Base-by-base conservation (phyloP, 179 eudicot species). In the Nepenthes alata region DNA sequence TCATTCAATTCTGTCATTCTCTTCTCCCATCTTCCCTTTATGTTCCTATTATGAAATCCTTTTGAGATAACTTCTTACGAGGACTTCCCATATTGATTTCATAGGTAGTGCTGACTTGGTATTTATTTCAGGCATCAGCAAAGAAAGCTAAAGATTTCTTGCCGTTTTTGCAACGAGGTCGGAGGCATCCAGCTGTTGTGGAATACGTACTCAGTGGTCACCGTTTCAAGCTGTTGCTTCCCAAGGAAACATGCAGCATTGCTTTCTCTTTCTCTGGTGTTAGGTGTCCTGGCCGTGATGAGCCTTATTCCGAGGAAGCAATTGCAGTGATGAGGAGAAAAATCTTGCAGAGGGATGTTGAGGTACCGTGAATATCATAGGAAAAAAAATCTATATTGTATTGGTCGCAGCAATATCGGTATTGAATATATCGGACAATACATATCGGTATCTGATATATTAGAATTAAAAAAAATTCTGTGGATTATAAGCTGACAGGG, bases 171-270 rank as follows among this genome's bases (percentile, higher is more conserved):
- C 88, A 82, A 76, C 57, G 91, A 35, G 84, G 74, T 67, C 77
- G 81, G 75, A 82, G 93, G 74, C 76, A 87, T 70, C 69, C 83
- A 60, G 99, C 97, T 55, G 69, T 91, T 61, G 97, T 90, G 59
- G 99, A 94, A 58, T 91, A 94, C 73, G 95, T 94, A 25, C 80
- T 94, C 60, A 94, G 97, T 51, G 99, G 99, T 34, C 99, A 94
- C 74, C 74, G 99, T 59, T 94, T 80, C 77, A 94, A 94, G 64
- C 66, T 94, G 38, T 68, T 78, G 6, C 67, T 94, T 51, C 96
- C 99, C 8, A 85, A 82, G 76, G 94, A 83, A 77, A 90, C 99
- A 11, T 94, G 97, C 80, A 85, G 88, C 70, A 81, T 87, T 73
- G 95, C 96, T 56, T 80, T 94, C 73, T 80, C 97, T 5, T 70